Evolutionary conservation across 2,329 filamentous ascomycete species (phyloP), one percentile per base, ranked within the genome.

Genomic region (Massarina eburnea): DNA sequence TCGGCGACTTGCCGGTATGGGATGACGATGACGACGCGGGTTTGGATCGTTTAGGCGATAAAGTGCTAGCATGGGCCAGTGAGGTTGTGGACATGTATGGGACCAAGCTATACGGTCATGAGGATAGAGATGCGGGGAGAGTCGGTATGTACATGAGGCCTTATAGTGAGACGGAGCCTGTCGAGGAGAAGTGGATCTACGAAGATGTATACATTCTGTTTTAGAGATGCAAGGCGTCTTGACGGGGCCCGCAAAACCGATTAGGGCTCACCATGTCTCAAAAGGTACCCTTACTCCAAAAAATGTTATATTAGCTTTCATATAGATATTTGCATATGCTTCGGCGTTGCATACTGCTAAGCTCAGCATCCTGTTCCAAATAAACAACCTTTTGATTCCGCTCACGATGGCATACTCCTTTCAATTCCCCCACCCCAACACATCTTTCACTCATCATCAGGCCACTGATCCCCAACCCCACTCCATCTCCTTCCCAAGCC

Each of bases 21-120:
- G 41, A 1, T 55, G 45, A 4, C 41, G 41, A 20, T 52, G 35
- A 38, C 20, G 35, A 38, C 3, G 19, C 15, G 9, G 35, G 35
- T 14, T 48, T 32, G 3, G 53, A 58, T 41, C 50, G 57, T 12
- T 22, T 61, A 8, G 50, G 57, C 1, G 57, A 49, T 0, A 53
- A 55, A 36, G 27, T 61, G 9, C 19, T 59, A 2, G 59, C 59
- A 48, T 66, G 62, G 62, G 61, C 48, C 0, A 58, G 60, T 51
- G 39, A 43, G n/a, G 55, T 62, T 20, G 59, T 42, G 10, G 50
- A 55, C 8, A 46, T 26, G 9, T 57, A 57, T 26, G 41, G 39
- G 3, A 39, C 42, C 34, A 27, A 33, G 10, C 27, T 37, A 1
- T 20, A 4, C 17, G 34, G n/a, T 17, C 15, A 19, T 17, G 33